Evolutionary conservation across 176 grass and related monocot genomes (phyloP).

Genomic region (Carex parvula): DNA sequence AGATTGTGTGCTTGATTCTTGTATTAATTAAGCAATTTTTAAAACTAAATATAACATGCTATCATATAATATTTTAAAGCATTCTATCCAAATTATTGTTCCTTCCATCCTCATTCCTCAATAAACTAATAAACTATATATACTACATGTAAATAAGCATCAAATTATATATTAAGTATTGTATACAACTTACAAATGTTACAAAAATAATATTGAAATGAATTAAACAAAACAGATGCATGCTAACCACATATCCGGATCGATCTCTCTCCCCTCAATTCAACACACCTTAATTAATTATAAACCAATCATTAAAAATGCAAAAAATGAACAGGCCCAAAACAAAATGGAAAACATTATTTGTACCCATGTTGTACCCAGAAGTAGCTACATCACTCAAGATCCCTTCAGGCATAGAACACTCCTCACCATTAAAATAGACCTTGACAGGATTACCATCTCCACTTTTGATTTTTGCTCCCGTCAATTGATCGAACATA

Average conservation of each 20-base stretch:
- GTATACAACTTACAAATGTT: conserved; percentile 12
- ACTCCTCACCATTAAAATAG: conserved; percentile 83
- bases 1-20: no score
- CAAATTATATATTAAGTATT: background rate
- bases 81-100: background rate
- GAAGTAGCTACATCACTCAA: conserved; percentile 14
- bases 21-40: no score
- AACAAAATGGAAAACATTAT: background rate
- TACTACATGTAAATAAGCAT: background rate
- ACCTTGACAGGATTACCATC: conserved; percentile 75
- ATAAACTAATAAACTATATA: no score
- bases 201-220: conserved; percentile 3
- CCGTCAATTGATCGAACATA: conserved; percentile 51
- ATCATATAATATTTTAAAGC: no score
- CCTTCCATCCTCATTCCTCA: no score
- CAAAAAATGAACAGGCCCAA: background rate
- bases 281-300: background rate
- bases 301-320: background rate
- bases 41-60: no score
- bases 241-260: background rate
- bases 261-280: background rate
- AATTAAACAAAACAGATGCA: background rate
- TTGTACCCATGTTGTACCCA: background rate
- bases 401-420: conserved; percentile 54
- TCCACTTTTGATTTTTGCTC: conserved; percentile 39